These are phyloP conservation scores for Podosphaera xanthii DNA, from an alignment of 2,329 filamentous ascomycete genomes.

Conservation along the genomic window DNA sequence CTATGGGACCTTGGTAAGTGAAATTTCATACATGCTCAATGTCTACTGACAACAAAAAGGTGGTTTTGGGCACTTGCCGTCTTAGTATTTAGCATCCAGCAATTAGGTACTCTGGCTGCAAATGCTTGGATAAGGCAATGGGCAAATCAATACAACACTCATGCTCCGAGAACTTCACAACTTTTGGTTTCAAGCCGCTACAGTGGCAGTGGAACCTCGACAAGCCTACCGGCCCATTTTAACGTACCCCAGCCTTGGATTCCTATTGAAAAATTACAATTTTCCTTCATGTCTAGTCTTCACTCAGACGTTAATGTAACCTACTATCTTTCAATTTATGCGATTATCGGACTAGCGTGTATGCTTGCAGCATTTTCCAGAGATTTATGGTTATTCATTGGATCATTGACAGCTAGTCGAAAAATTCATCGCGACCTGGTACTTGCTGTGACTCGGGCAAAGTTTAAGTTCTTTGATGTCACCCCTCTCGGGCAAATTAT, in stretches of 20 bases:
- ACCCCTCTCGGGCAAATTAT: slow-evolving; percentile 90
- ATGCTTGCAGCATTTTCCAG: slow-evolving; percentile 62
- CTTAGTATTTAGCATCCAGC: slow-evolving; percentile 57
- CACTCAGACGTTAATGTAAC: slow-evolving; percentile 44
- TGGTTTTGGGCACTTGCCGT: slow-evolving; percentile 74
- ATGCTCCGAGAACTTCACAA: slow-evolving; percentile 5
- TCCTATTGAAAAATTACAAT: slow-evolving; percentile 14
- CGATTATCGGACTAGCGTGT: slow-evolving; percentile 52
- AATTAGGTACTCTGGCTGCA: slow-evolving; percentile 65
- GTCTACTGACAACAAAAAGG: slow-evolving; percentile 9
- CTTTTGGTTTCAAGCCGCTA: slow-evolving; percentile 8
- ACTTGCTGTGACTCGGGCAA: slow-evolving; percentile 58
- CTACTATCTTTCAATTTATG: slow-evolving; percentile 73
- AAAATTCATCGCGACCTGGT: slow-evolving; percentile 64
- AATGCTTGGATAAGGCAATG: slow-evolving; percentile 90
- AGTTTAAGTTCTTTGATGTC: slow-evolving; percentile 94
- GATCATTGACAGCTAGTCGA: slow-evolving; percentile 70
- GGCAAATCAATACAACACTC: slow-evolving; percentile 61
- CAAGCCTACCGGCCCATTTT: slow-evolving; percentile 9
- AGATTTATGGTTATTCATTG: slow-evolving; percentile 78
- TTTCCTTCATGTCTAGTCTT: slow-evolving; percentile 12
- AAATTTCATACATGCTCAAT: background rate
- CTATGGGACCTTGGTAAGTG: slow-evolving; percentile 68
- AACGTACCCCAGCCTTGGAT: slow-evolving; percentile 12
- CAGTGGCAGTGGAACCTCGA: slow-evolving; percentile 13